These are phyloP conservation scores for Vitis hybrid DNA, from an alignment of 177 flowering plant genomes.

Conservation along the genomic window DNA sequence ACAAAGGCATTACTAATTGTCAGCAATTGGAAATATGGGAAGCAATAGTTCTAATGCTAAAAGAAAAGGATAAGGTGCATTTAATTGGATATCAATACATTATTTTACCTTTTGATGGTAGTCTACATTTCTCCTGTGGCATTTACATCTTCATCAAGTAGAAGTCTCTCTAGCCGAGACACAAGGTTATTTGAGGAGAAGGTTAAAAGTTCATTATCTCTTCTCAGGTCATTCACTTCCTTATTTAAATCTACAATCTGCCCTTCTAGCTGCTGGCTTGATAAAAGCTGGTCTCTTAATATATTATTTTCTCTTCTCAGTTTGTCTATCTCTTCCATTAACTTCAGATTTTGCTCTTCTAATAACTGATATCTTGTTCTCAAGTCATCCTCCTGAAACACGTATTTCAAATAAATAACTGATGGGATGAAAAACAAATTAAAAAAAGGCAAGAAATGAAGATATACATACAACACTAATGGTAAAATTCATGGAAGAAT, in stretches of 20 bases:
- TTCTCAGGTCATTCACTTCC: conserved; percentile 9
- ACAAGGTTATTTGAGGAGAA: conserved; percentile 6
- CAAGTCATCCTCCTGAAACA: conserved; percentile 13
- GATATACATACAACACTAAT: not conserved
- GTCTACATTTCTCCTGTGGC: conserved; percentile 5
- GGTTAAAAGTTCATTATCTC: conserved; percentile 2
- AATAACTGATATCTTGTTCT: conserved; percentile 5
- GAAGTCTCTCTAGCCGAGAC: conserved; percentile 10
- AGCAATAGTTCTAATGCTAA: no score
- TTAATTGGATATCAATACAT: no score
- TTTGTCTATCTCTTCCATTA: conserved; percentile 8
- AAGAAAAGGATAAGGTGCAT: no score
- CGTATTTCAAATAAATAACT: not conserved
- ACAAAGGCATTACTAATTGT: no score
- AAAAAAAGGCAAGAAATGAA: not conserved
- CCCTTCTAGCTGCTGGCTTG: conserved; percentile 1
- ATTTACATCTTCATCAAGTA: not conserved
- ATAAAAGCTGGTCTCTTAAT: conserved; percentile 12
- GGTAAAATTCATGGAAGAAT: not conserved
- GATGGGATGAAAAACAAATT: not conserved
- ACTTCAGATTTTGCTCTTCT: conserved; percentile 11
- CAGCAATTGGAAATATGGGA: no score
- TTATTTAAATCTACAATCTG: conserved; percentile 15
- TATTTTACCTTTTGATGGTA: not conserved
- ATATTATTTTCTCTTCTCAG: not conserved